Evolutionary conservation across 1,139 yeast species (phyloP), one percentile per base, ranked within the genome.

Genomic region (Taphrina communis): DNA sequence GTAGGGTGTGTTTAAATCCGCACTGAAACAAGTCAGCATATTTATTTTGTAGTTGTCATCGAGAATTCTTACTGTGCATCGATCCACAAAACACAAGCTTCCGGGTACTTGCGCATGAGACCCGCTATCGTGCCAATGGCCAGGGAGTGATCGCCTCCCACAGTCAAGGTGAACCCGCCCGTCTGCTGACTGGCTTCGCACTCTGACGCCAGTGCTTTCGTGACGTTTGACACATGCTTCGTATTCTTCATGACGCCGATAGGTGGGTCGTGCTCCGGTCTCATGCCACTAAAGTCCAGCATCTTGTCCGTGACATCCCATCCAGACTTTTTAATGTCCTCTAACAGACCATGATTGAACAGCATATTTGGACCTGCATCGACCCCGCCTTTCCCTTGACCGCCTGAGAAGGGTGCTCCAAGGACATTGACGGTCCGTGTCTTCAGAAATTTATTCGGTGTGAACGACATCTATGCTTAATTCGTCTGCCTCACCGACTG

Each of bases 91-190:
- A 94, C 83, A 76, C 97, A 91, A 39, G 97, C 92, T 73, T 92
- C 90, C 25, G 97, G 97, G 78, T 89, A 83, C 72, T 86, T 85
- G 41, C 85, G 85, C 74, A 91, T 83, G 60, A 93, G 89, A 12
- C 96, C 99, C 51, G 91, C 83, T 51, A 93, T 88, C 7, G 98
- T 92, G 65, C 97, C 97, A 75, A 94, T 91, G 69, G 97, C 98
- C 73, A 94, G 89, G 4, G 97, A 91, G 78, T 94, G 99, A 80
- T 94, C 99, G 69, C 99, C 99, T 69, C 99, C 99, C 70, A 94
- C 79, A 5, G 97, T 92, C 69, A 94, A 80, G 2, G 97, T 95
- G 72, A 94, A 82, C 55, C 84, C 81, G 19, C 85, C 86, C n/a
- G 77, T 75, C 31, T 78, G 75, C 58, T 79, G 75, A 14, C 89